Percentiles rank a stretch among this genome's conserved stretches.
Evolutionary conservation across 257 asterid species (phyloP).

Genomic region (Salvia miltiorrhiza): DNA sequence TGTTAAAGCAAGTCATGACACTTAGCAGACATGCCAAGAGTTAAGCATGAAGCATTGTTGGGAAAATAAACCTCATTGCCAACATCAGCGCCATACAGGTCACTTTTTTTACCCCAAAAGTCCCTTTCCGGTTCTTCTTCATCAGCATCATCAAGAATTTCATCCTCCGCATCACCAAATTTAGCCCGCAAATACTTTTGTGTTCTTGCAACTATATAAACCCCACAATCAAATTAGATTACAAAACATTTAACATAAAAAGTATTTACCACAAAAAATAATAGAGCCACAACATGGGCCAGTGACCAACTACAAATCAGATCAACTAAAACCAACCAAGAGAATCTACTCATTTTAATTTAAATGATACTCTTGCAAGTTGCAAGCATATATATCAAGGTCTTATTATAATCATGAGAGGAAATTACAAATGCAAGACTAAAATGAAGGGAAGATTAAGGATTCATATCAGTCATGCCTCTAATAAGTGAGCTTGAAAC

Average conservation of each 20-base stretch:
- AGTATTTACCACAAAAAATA: slow-evolving; percentile 1
- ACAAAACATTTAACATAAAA: slow-evolving; percentile 6
- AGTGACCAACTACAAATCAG: not conserved
- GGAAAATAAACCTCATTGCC: slow-evolving; percentile 43
- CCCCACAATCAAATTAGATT: slow-evolving; percentile 3
- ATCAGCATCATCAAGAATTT: slow-evolving; percentile 54
- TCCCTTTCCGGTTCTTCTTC: slow-evolving; percentile 47
- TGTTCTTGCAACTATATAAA: slow-evolving; percentile 58
- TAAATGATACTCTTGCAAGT: slow-evolving; percentile 1
- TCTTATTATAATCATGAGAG: slow-evolving; percentile 1
- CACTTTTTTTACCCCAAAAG: slow-evolving; percentile 52
- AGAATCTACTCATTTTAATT: slow-evolving; percentile 5
- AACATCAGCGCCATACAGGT: slow-evolving; percentile 45
- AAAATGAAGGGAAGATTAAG: not conserved
- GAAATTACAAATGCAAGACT: not conserved
- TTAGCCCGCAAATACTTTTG: slow-evolving; percentile 52
- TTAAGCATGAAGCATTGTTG: not conserved
- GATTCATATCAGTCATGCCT: not conserved
- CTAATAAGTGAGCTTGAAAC: not conserved
- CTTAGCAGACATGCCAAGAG: no score
- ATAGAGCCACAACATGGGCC: not conserved
- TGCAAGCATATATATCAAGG: not conserved
- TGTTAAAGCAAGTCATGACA: slow-evolving; percentile 18
- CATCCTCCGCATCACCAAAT: slow-evolving; percentile 80
- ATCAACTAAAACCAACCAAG: slow-evolving; percentile 1